Conservation (phyloP, 495 filamentous ascomycete species). For the Xylaria castorea region DNA sequence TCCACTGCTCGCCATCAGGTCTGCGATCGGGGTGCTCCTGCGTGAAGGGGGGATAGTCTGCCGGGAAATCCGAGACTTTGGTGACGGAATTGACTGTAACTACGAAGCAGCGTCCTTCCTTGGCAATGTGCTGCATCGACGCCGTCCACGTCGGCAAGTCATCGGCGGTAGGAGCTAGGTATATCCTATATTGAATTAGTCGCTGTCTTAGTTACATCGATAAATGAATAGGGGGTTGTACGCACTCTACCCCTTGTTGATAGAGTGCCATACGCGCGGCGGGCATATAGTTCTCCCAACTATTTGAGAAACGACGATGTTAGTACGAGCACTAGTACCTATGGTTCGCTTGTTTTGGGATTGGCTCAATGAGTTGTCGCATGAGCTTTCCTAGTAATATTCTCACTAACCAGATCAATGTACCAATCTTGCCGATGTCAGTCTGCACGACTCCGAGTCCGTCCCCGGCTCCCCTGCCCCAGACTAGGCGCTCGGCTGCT, state of each 20-base stretch:
- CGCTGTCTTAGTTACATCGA: background rate
- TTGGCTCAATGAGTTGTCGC: background rate
- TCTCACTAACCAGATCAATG: conserved; percentile 47
- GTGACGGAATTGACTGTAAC: conserved; percentile 50
- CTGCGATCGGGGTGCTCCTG: conserved; percentile 45
- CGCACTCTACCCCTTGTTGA: conserved; percentile 52
- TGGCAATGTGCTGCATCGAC: conserved; percentile 55
- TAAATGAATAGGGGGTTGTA: background rate
- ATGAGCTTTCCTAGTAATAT: background rate
- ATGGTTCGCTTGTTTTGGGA: background rate
- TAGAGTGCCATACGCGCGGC: conserved; percentile 50
- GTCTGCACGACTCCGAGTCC: conserved; percentile 49
- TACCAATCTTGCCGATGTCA: conserved; percentile 50
- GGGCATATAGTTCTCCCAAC: conserved; percentile 57
- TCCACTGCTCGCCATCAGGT: conserved; percentile 47
- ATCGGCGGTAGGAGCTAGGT: conserved; percentile 50
- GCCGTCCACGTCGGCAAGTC: conserved; percentile 49
- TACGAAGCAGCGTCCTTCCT: conserved; percentile 52
- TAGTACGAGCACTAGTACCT: conserved; percentile 5
- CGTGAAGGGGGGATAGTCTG: conserved; percentile 52
- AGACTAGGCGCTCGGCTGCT: conserved; percentile 48
- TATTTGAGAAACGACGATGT: conserved; percentile 5
- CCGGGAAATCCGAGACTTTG: conserved; percentile 51
- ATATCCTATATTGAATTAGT: conserved; percentile 42
- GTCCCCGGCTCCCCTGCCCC: conserved; percentile 51